These are phyloP conservation scores for Pelargonium fulgidum DNA, from an alignment of 441 rosid genomes.

Conservation along the genomic window DNA sequence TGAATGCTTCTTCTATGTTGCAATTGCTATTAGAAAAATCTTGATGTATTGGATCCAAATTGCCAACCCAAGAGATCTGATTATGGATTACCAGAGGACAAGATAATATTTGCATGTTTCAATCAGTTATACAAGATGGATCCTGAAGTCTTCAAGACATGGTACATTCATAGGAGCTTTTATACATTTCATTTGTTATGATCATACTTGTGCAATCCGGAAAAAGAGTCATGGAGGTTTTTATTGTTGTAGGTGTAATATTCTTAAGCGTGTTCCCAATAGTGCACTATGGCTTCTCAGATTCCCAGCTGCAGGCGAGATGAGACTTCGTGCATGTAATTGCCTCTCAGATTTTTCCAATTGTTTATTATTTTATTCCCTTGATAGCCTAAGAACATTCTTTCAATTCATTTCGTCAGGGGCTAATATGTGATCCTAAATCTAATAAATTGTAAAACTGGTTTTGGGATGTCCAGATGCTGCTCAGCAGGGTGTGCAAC, in stretches of 20 bases:
- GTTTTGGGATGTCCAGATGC: constrained; percentile 56
- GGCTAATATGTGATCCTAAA: not conserved
- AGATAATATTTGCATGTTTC: constrained; percentile 95
- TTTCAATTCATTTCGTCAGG: not conserved
- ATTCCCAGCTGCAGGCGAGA: constrained; percentile 98
- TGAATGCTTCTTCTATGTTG: constrained; percentile 1
- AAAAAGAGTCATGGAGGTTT: not conserved
- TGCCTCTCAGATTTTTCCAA: constrained; percentile 1
- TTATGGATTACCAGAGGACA: constrained; percentile 95
- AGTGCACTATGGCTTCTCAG: constrained; percentile 98
- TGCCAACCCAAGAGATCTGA: constrained; percentile 75
- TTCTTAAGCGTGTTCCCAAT: constrained; percentile 90
- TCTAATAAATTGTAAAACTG: constrained; percentile 3
- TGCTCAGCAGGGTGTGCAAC: constrained; percentile 70
- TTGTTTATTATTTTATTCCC: not conserved
- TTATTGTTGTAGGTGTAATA: constrained; percentile 65
- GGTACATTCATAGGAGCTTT: constrained; percentile 37
- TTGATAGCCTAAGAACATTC: not conserved
- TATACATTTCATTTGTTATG: not conserved
- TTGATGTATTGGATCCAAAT: constrained; percentile 76
- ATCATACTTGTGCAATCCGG: not conserved
- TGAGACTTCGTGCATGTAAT: constrained; percentile 81
- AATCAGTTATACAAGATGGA: constrained; percentile 99
- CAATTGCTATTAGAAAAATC: constrained; percentile 60
- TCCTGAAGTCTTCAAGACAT: constrained; percentile 85